Evolutionary conservation across 257 asterid species (phyloP), one percentile per base, ranked within the genome.

Genomic region (Przewalskia tangutica): DNA sequence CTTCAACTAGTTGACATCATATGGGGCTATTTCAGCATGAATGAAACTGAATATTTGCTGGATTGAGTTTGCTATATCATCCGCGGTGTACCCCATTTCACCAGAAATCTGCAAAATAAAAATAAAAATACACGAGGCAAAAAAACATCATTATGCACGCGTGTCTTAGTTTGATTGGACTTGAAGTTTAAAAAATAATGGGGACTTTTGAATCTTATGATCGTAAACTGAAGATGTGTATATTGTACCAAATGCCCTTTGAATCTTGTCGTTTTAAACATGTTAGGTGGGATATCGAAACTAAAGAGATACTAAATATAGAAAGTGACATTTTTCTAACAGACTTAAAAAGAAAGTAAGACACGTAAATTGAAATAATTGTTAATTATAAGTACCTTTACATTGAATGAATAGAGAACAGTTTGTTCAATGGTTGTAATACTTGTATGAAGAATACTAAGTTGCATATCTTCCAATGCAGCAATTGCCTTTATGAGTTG

Each of bases 391-490:
- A 3, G 36, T 92, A 93, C 99, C 99, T 95, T 95, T 86, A 95
- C 95, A 84, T 91, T 94, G 92, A 94, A 95, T 5, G 99, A 90
- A 66, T 95, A 95, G 75, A 95, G 98, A 85, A 94, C 97, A 32
- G 97, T 95, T 84, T 95, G 97, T 65, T 95, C 98, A 86, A 95
- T 91, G 23, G 99, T 95, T 5, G 99, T 94, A 42, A 95, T 90
- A 78, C 94, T 95, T 54, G 97, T 95, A 32, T 92, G 98, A 82
- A 95, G 92, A 87, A 95, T 91, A 64, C 56, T 86, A 53, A 95
- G 97, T 82, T 94, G 97, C 98, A 94, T 85, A 83, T 95, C 97
- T 80, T 95, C 98, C 65, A 95, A 92, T 8, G 97, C 97, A 85
- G 97, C 97, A 17, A 95, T 90, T 85, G 90, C 85, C 50, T 90